Evolutionary conservation across 108 stramenopile species (phyloP).

Genomic region (Heterococcus sp.): DNA sequence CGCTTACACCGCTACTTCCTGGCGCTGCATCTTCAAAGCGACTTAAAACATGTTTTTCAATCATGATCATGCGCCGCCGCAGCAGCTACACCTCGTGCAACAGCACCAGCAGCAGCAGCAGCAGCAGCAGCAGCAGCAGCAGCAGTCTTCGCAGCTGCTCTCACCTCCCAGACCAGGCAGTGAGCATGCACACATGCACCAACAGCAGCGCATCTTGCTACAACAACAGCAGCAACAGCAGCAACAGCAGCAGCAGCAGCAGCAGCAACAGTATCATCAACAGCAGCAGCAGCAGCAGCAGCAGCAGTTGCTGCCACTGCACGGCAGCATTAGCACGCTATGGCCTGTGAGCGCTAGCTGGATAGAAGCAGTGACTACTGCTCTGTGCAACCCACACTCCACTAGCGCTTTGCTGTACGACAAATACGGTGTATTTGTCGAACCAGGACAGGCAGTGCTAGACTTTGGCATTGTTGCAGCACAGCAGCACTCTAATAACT

Average conservation of each 20-base stretch:
- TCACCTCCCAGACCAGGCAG: constrained; percentile 3
- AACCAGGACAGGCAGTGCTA: not conserved
- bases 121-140: constrained; percentile 14
- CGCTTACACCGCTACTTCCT: too few relatives aligned
- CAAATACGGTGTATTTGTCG: not conserved
- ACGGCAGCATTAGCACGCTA: not conserved
- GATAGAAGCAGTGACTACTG: not conserved
- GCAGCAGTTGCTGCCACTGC: not conserved
- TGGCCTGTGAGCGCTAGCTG: not conserved
- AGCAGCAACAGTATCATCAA: constrained; percentile 6
- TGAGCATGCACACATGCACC: not conserved
- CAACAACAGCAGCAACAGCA: constrained; percentile 6
- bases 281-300: not conserved
- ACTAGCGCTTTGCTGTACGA: not conserved
- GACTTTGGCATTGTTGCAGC: not conserved
- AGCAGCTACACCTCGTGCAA: constrained; percentile 1
- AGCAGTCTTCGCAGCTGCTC: constrained; percentile 1
- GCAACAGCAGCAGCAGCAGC: constrained; percentile 2
- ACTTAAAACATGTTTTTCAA: too few relatives aligned
- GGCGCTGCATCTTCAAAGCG: too few relatives aligned
- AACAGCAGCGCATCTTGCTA: not conserved
- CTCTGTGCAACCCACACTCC: not conserved
- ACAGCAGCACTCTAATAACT: too few relatives aligned
- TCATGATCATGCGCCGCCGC: too few relatives aligned
- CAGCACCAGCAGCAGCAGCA: constrained; percentile 4